Evolutionary conservation across 176 grass and related monocot genomes (phyloP).

Genomic region (Eragrostis curvula): DNA sequence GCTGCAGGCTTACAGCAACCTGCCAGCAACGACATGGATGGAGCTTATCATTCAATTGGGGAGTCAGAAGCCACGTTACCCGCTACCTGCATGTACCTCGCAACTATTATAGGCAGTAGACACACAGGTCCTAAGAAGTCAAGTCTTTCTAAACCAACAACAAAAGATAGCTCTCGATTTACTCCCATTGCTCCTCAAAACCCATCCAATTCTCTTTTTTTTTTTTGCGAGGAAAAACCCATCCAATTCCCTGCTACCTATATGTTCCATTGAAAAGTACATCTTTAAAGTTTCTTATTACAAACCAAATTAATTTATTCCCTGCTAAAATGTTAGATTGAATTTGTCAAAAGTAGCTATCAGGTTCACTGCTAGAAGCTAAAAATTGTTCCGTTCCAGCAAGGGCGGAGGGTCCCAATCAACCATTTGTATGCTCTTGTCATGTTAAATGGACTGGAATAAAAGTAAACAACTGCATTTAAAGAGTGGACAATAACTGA

Average conservation of each 20-base stretch:
- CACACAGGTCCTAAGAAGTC: background rate
- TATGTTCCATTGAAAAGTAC: background rate
- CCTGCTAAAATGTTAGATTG: background rate
- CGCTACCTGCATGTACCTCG: background rate
- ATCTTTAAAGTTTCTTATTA: background rate
- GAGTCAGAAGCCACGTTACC: background rate
- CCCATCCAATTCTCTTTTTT: background rate
- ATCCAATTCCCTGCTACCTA: background rate
- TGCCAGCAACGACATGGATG: background rate
- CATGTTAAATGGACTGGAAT: background rate
- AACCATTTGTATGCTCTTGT: background rate
- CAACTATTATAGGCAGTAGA: background rate
- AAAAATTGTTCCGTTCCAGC: background rate
- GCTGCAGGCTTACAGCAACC: background rate
- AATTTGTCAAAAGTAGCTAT: background rate
- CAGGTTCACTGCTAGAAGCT: background rate
- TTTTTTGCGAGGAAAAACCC: too few species aligned
- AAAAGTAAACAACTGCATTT: slow-evolving; percentile 23
- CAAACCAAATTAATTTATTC: background rate
- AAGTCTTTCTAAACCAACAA: background rate
- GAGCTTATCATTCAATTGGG: background rate
- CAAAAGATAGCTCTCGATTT: background rate
- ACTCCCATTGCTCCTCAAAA: background rate
- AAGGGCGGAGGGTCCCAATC: background rate
- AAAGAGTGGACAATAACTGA: background rate